Conservation (phyloP, 148 eudicot species). For the Pharnaceum exiguum region DNA sequence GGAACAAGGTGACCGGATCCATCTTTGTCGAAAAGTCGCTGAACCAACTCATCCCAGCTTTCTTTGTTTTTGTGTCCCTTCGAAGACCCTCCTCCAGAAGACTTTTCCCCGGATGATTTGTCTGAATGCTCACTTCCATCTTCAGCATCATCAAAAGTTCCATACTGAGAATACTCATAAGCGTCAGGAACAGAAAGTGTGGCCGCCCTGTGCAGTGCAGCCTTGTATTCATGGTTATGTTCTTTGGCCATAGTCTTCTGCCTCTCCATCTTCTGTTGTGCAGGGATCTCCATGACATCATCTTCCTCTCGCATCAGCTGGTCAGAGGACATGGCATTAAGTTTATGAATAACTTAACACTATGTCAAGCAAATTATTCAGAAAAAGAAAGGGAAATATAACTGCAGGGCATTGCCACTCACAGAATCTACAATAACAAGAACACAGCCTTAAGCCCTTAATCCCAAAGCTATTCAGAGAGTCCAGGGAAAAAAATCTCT, state of each 20-base stretch:
- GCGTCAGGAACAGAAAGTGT: constrained; percentile 77
- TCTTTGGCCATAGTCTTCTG: constrained; percentile 64
- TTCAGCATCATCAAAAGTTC: constrained; percentile 61
- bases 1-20: constrained; percentile 57
- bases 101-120: constrained; percentile 21
- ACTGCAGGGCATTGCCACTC: too few relatives aligned
- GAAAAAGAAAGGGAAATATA: not conserved
- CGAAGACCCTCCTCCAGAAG: constrained; percentile 40
- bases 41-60: constrained; percentile 71
- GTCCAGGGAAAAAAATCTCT: too few relatives aligned
- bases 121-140: constrained; percentile 36
- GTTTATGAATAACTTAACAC: not conserved
- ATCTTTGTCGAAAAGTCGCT: constrained; percentile 72
- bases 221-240: constrained; percentile 68
- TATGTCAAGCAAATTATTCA: not conserved
- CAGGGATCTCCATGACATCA: constrained; percentile 53
- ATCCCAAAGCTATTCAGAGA: too few relatives aligned
- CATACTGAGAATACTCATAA: constrained; percentile 53
- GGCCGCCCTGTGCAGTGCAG: constrained; percentile 80
- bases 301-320: constrained; percentile 85
- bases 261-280: constrained; percentile 79
- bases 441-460: too few relatives aligned
- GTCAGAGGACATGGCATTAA: not conserved
- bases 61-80: constrained; percentile 35
- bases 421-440: too few relatives aligned